Evolutionary conservation across 1,139 yeast species (phyloP).

Genomic region (Geotrichum histeridarum): DNA sequence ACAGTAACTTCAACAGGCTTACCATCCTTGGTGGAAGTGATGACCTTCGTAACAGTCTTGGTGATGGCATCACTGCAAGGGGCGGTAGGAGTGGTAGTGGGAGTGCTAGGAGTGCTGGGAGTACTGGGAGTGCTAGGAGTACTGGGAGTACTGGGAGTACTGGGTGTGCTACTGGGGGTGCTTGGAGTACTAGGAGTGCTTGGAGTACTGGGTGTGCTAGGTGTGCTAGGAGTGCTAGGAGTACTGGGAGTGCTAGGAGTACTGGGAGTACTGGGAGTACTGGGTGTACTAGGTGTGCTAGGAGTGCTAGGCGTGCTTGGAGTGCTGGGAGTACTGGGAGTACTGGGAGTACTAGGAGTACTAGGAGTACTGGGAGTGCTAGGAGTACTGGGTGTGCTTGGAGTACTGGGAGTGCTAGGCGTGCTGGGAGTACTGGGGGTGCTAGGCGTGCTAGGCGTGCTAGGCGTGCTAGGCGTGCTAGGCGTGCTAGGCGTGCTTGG

Average conservation of each 20-base stretch:
- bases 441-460: neutral
- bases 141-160: neutral
- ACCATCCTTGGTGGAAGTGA: conserved; percentile 12
- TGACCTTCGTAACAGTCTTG: conserved; percentile 13
- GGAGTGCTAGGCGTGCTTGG: neutral
- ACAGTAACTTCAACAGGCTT: neutral
- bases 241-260: neutral
- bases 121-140: neutral
- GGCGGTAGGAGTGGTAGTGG: neutral
- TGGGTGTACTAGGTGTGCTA: neutral
- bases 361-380: neutral
- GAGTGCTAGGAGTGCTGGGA: neutral
- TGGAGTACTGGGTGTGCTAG: neutral
- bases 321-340: neutral
- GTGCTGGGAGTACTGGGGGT: neutral
- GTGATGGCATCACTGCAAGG: conserved; percentile 2
- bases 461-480: neutral
- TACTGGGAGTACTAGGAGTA: neutral
- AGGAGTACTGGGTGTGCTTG: neutral
- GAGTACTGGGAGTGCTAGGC: neutral
- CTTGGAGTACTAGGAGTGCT: neutral
- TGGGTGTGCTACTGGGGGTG: conserved; percentile 10
- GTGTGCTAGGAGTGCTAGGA: neutral
- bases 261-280: neutral
- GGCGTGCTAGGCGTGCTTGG: neutral